Evolutionary conservation across 2,329 filamentous ascomycete genomes (phyloP).

Genomic region (Scortechinia acanthostroma): DNA sequence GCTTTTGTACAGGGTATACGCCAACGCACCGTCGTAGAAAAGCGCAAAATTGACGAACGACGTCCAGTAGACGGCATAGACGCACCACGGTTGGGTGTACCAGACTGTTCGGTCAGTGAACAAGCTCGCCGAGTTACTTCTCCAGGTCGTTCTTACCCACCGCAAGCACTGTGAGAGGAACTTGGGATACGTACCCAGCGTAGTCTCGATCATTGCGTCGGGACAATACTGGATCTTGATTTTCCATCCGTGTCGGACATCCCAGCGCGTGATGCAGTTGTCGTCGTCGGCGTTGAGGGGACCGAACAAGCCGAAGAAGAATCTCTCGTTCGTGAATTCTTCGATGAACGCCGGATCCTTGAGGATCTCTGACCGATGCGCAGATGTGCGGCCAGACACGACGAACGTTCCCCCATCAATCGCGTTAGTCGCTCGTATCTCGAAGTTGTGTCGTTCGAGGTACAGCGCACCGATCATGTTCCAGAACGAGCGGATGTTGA

Average conservation of each 20-base stretch:
- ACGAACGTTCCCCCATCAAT: conserved; percentile 53
- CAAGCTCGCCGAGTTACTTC: conserved; percentile 43
- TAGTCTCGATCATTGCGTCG: conserved; percentile 39
- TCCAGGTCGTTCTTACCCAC: conserved; percentile 51
- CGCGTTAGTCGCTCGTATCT: conserved; percentile 43
- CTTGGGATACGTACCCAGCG: conserved; percentile 32
- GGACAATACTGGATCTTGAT: conserved; percentile 44
- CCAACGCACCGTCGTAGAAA: conserved; percentile 36
- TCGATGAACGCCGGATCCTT: conserved; percentile 28
- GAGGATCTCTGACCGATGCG: conserved; percentile 40
- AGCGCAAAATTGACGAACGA: conserved; percentile 47
- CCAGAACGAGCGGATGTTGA: conserved; percentile 22
- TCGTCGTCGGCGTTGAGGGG: conserved; percentile 50
- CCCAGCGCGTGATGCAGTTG: conserved; percentile 50
- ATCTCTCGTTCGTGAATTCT: conserved; percentile 38
- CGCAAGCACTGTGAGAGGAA: conserved; percentile 43
- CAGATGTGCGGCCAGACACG: conserved; percentile 45
- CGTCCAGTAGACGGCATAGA: conserved; percentile 46
- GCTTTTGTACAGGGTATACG: conserved; percentile 11
- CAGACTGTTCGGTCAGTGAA: conserved; percentile 23
- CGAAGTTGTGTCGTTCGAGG: conserved; percentile 54
- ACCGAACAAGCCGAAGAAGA: conserved; percentile 31
- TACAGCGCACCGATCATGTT: conserved; percentile 53
- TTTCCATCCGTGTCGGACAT: conserved; percentile 37
- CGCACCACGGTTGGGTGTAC: conserved; percentile 36